Evolutionary conservation across 208 protist genomes (phyloP).

Genomic region (Leishmania major): DNA sequence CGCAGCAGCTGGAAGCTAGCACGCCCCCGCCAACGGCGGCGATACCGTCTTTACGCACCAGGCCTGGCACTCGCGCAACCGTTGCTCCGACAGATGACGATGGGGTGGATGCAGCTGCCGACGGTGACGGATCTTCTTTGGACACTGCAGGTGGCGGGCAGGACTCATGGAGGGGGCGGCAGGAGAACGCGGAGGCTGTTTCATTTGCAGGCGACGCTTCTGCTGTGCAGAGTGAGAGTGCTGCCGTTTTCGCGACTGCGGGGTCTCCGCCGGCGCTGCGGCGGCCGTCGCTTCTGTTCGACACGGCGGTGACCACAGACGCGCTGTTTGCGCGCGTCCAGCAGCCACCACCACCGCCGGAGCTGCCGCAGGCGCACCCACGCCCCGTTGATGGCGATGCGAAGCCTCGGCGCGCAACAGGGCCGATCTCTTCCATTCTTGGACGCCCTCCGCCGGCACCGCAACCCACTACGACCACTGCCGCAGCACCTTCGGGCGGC

Average conservation of each 20-base stretch:
- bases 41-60: background rate
- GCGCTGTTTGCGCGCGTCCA: constrained; percentile 25
- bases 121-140: background rate
- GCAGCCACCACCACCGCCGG: constrained; percentile 1
- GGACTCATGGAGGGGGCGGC: background rate
- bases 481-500: background rate
- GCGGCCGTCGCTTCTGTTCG: constrained; percentile 26
- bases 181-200: background rate
- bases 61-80: background rate
- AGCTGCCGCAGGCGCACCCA: background rate
- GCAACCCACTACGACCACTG: background rate
- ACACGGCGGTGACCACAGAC: constrained; percentile 24
- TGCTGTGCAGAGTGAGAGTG: background rate
- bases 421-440: constrained; percentile 28
- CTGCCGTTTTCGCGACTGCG: background rate
- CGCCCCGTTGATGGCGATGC: background rate
- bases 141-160: background rate
- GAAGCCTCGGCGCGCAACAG: constrained; percentile 6
- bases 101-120: background rate
- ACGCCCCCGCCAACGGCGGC: background rate
- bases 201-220: background rate
- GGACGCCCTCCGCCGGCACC: constrained; percentile 32
- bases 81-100: background rate
- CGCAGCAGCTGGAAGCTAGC: background rate
- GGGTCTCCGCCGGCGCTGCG: constrained; percentile 19